These are phyloP conservation scores for Dictyostelium discoideum DNA, from an alignment of 78 protist genomes.

Conservation along the genomic window DNA sequence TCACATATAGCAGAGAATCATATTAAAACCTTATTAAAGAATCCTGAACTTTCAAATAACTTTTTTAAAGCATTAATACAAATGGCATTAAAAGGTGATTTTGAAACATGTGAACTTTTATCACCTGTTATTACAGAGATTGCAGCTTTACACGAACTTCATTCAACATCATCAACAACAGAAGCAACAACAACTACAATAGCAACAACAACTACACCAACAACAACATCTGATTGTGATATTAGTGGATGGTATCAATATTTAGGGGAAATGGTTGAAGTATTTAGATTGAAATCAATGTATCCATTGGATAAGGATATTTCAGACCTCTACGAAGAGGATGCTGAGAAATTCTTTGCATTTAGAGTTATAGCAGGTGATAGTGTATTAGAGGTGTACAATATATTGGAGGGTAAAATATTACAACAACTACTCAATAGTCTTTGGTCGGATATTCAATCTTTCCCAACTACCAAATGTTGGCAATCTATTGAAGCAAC, in stretches of 20 bases:
- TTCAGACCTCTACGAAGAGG: background rate
- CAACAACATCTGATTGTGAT: background rate
- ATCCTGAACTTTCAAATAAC: background rate
- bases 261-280: conserved; percentile 17
- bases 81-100: background rate
- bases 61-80: background rate
- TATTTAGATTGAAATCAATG: conserved; percentile 19
- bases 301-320: conserved; percentile 41
- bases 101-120: conserved; percentile 30
- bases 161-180: background rate
- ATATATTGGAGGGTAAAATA: conserved; percentile 18
- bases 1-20: conserved; percentile 62
- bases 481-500: conserved; percentile 71
- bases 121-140: conserved; percentile 37
- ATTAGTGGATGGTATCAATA: background rate
- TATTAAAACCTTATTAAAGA: background rate
- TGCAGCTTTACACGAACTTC: background rate
- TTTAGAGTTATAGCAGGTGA: conserved; percentile 59
- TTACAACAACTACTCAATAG: background rate
- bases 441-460: conserved; percentile 52
- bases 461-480: background rate
- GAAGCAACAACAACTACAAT: background rate
- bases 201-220: background rate
- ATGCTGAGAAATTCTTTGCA: conserved; percentile 8
- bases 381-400: conserved; percentile 12